Evolutionary conservation across 2,329 filamentous ascomycete genomes (phyloP).

Genomic region (Simplicillium aogashimaense): DNA sequence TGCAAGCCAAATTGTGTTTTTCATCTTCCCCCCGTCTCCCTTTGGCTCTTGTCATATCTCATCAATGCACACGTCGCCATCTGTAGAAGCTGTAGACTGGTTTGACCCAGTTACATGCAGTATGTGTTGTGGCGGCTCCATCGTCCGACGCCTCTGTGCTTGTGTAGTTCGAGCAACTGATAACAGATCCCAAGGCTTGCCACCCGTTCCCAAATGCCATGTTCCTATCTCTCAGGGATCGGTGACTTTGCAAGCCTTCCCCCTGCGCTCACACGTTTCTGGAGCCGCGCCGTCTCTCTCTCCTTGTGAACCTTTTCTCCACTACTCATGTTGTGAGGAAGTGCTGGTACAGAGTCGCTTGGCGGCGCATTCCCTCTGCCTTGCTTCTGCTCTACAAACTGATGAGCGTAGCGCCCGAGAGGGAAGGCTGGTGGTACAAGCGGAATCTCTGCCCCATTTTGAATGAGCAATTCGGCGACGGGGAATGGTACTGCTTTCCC

Average conservation of each 20-base stretch:
- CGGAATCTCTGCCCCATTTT: slow-evolving; percentile 89
- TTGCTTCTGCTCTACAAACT: slow-evolving; percentile 76
- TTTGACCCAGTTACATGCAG: too few species aligned
- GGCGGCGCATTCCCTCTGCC: slow-evolving; percentile 34
- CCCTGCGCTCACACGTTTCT: slow-evolving; percentile 72
- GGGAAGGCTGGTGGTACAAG: slow-evolving; percentile 67
- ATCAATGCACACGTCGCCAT: too few species aligned
- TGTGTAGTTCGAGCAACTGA: slow-evolving; percentile 19
- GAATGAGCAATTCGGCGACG: slow-evolving; percentile 80
- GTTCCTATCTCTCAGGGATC: slow-evolving; percentile 51
- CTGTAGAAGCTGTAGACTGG: too few species aligned
- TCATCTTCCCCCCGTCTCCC: too few species aligned
- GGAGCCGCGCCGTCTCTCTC: slow-evolving; percentile 52
- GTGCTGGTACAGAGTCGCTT: slow-evolving; percentile 49
- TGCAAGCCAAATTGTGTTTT: too few species aligned
- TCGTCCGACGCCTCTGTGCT: slow-evolving; percentile 12
- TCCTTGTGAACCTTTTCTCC: slow-evolving; percentile 48
- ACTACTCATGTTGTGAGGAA: slow-evolving; percentile 37
- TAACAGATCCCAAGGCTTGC: slow-evolving; percentile 26
- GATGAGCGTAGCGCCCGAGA: slow-evolving; percentile 66
- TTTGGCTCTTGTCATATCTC: too few species aligned
- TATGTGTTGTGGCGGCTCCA: slow-evolving; percentile 2
- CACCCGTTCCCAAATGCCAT: slow-evolving; percentile 27
- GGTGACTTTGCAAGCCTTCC: slow-evolving; percentile 59
- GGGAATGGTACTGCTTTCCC: slow-evolving; percentile 63